These are phyloP conservation scores for Akanthomyces muscarius DNA, from an alignment of 2,329 filamentous ascomycete genomes.

Conservation along the genomic window DNA sequence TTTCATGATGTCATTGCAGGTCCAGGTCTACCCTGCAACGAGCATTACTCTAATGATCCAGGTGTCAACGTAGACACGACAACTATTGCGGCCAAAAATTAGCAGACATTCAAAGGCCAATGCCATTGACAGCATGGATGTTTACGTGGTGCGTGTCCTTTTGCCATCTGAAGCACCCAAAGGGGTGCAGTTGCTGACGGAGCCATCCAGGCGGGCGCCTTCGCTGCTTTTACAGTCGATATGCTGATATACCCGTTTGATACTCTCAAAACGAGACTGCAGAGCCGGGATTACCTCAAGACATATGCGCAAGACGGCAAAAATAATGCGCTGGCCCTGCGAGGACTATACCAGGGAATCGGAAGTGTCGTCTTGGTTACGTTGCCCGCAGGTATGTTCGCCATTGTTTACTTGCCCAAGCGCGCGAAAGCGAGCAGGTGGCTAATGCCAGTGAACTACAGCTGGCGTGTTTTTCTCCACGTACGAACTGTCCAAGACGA, in stretches of 20 bases:
- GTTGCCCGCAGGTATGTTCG: constrained; percentile 67
- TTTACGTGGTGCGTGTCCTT: constrained; percentile 29
- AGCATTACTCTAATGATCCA: neutral
- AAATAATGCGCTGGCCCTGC: constrained; percentile 47
- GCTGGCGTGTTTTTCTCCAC: constrained; percentile 87
- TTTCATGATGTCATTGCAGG: constrained; percentile 14
- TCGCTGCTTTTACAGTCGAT: constrained; percentile 82
- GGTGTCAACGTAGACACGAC: neutral
- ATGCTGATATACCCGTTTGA: constrained; percentile 83
- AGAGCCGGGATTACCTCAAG: constrained; percentile 70
- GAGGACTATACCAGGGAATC: constrained; percentile 81
- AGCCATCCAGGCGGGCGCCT: constrained; percentile 66
- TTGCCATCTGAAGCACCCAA: neutral
- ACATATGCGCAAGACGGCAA: constrained; percentile 57
- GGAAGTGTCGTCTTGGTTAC: constrained; percentile 82
- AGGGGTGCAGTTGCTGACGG: neutral
- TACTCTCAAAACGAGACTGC: constrained; percentile 82
- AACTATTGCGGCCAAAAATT: neutral
- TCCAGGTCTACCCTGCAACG: neutral
- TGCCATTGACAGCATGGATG: constrained; percentile 24
- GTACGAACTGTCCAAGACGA: constrained; percentile 72
- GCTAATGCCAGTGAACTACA: constrained; percentile 28
- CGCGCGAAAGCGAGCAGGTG: neutral
- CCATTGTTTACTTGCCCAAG: neutral
- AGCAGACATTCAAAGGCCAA: too few species aligned